These are phyloP conservation scores for Beauveria sp. DNA, from an alignment of 2,329 filamentous ascomycete genomes.

Conservation along the genomic window DNA sequence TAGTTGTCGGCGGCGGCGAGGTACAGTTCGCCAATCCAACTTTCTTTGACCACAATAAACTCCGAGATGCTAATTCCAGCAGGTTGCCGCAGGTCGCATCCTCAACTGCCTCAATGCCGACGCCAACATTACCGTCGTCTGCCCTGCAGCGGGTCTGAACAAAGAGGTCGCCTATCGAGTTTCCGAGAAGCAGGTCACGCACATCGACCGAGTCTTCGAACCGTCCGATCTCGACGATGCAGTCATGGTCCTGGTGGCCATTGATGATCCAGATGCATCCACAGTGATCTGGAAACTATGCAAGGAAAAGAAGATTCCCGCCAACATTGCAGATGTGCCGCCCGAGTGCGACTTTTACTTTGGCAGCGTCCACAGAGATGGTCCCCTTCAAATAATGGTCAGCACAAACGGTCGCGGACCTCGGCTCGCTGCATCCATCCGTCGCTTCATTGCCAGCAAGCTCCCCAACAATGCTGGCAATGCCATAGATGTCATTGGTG, in stretches of 20 bases:
- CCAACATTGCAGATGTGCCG: slow-evolving; percentile 95
- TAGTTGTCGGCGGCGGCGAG: slow-evolving; percentile 95
- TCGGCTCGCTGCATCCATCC: slow-evolving; percentile 77
- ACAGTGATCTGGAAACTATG: slow-evolving; percentile 88
- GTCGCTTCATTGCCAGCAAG: slow-evolving; percentile 68
- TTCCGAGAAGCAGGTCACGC: slow-evolving; percentile 63
- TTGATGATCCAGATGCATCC: slow-evolving; percentile 90
- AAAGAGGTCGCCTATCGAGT: slow-evolving; percentile 82
- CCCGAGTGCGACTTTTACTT: slow-evolving; percentile 99
- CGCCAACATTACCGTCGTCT: slow-evolving; percentile 79
- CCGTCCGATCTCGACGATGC: slow-evolving; percentile 74
- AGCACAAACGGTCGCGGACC: slow-evolving; percentile 97
- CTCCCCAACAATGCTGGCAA: slow-evolving; percentile 75
- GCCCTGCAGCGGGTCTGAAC: slow-evolving; percentile 72
- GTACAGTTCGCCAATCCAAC: slow-evolving; percentile 40
- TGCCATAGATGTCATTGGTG: slow-evolving; percentile 78
- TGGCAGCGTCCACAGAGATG: slow-evolving; percentile 89
- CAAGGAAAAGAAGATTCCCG: slow-evolving; percentile 73
- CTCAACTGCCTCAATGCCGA: slow-evolving; percentile 93
- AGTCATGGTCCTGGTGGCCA: slow-evolving; percentile 85
- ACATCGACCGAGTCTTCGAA: slow-evolving; percentile 77
- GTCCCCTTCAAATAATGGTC: slow-evolving; percentile 95
- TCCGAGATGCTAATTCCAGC: slow-evolving; percentile 11
- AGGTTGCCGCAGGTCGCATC: slow-evolving; percentile 95
- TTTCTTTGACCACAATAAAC: neutral